Evolutionary conservation across 805 yeast species (phyloP).

Genomic region (Candida quercuum): DNA sequence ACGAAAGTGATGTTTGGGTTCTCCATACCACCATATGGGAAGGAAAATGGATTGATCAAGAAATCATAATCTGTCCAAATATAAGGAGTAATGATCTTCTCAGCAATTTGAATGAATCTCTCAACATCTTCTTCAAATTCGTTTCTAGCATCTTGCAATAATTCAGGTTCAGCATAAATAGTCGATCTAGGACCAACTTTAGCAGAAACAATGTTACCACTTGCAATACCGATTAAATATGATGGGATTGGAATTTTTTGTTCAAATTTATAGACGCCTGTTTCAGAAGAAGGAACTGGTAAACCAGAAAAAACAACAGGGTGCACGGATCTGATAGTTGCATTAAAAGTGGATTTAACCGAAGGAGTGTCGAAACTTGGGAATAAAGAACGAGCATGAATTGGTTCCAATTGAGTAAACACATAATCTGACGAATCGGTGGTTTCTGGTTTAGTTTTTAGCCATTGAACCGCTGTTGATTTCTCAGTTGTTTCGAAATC

Average conservation of each 20-base stretch:
- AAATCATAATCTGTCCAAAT: constrained; percentile 85
- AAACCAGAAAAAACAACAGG: constrained; percentile 76
- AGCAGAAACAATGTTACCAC: constrained; percentile 68
- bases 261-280: constrained; percentile 40
- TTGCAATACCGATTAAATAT: constrained; percentile 77
- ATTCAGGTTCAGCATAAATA: constrained; percentile 73
- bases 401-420: constrained; percentile 89
- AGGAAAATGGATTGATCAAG: constrained; percentile 67
- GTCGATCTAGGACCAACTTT: constrained; percentile 82
- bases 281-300: constrained; percentile 19
- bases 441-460: constrained; percentile 61
- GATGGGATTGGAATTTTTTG: constrained; percentile 86
- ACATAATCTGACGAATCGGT: constrained; percentile 50
- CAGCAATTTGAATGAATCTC: constrained; percentile 73
- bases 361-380: constrained; percentile 93
- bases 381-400: constrained; percentile 81
- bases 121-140: constrained; percentile 83
- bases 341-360: constrained; percentile 60
- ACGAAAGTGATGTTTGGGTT: constrained; percentile 88
- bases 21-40: constrained; percentile 95
- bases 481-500: constrained; percentile 64
- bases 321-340: constrained; percentile 54
- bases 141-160: constrained; percentile 61
- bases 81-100: constrained; percentile 66
- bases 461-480: constrained; percentile 85